Evolutionary conservation across 305 asterid genomes (phyloP).

Genomic region (Withania somnifera): DNA sequence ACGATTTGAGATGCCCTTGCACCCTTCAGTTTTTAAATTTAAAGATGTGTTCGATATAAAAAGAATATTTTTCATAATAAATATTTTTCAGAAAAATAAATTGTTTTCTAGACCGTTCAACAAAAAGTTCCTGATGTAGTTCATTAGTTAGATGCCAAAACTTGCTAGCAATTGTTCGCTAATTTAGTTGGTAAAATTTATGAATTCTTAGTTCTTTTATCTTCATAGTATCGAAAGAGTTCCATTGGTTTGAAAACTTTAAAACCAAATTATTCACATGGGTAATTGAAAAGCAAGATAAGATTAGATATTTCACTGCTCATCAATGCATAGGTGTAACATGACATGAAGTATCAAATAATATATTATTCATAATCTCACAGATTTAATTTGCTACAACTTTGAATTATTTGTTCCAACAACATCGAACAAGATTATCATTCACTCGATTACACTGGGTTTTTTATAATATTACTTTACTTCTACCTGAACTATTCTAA

Average conservation of each 20-base stretch:
- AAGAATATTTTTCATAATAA: too few relatives aligned
- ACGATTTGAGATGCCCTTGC: not conserved
- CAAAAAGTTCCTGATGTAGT: not conserved
- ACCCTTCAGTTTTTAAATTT: too few relatives aligned
- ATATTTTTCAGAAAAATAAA: too few relatives aligned
- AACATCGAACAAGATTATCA: not conserved
- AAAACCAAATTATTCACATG: not conserved
- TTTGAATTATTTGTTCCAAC: not conserved
- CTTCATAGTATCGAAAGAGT: not conserved
- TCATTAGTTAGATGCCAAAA: not conserved
- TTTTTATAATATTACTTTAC: slow-evolving; percentile 3
- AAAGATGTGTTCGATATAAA: too few relatives aligned
- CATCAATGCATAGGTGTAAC: not conserved
- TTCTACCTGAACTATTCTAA: not conserved
- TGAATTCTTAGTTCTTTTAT: not conserved
- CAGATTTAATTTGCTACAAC: not conserved
- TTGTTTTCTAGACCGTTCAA: not conserved
- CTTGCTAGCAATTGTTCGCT: not conserved
- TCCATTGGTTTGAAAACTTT: not conserved
- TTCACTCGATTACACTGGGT: not conserved
- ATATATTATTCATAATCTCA: not conserved
- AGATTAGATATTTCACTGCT: not conserved
- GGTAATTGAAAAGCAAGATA: not conserved
- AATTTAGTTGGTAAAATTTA: not conserved
- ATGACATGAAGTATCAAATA: not conserved